Base-by-base conservation (phyloP, 129 eudicot genomes). In the Dittrichia graveolens region DNA sequence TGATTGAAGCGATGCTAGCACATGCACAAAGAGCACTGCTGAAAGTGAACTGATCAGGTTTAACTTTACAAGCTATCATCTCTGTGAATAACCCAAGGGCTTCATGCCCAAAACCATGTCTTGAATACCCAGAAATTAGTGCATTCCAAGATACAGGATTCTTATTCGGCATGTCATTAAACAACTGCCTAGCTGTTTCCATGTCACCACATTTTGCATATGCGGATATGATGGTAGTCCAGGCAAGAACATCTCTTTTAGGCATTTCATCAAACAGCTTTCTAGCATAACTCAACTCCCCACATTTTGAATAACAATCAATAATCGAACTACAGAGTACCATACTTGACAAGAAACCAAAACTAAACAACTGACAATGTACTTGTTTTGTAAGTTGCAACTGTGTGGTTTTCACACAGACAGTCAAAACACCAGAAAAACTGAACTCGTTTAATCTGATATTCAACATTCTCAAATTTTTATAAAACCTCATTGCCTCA, bases 141-240 rank as follows among this genome's bases (percentile, higher is more conserved):
- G 92, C 74, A 69, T 84, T 88, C 95, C 97, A 88, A 8, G 95
- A 83, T n/a, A 85, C 83, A 10, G 81, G 77, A 72, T 88, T 91
- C 70, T 80, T 88, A 15, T 15, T 71, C 0, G 95, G 88, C 97
- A 91, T 91, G 10, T 38, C 19, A 44, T 88, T 64, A 61, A 88
- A 91, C 48, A 91, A 50, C 57, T 69, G 80, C 39, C 56, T 82
- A 45, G 97, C 92, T 13, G 67, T 77, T 44, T 57, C 49, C 87
- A 85, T 78, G 49, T 85, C 81, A 3, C 97, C 92, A 66, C 77
- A 76, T 64, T 72, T 79, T 10, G 92, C 86, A 64, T 83, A 91
- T 10, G 88, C 97, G 3, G 97, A 86, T 38, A 88, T 70, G 73
- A 91, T 61, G 54, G 88, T 84, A 54, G 96, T 85, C 96, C 96